Base-by-base conservation (phyloP, 2,329 filamentous ascomycete species). In the Curvularia spicifera region DNA sequence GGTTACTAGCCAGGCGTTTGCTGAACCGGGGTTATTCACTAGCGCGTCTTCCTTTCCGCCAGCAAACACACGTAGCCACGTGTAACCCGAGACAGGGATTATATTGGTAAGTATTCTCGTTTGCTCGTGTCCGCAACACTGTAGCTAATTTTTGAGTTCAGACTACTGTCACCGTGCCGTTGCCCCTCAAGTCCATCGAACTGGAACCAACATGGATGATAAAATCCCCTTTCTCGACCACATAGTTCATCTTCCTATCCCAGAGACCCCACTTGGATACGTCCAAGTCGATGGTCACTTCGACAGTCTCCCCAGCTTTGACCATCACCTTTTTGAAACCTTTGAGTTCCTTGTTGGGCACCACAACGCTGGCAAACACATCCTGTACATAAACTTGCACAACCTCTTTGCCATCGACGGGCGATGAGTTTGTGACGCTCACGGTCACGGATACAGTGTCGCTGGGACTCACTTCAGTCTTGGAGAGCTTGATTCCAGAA, bases 221-320 rank as follows among this genome's bases (percentile, higher is more conserved):
- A 71, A 91, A 92, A 40, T 87, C 83, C 1, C 89, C 89, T 3
- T 84, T 84, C 80, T 92, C 90, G 37, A 92, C 89, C 24, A 90
- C 87, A 73, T 91, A 91, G 72, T 88, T 78, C 87, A 91, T 89
- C 33, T 76, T 79, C 12, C 76, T 66, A 71, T 86, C 78, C 85
- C 85, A 88, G 7, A 87, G 67, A 0, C 85, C 85, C 62, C 85
- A 73, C 47, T 84, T 79, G 20, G 71, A 66, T 3, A 87, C 79
- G 29, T 81, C 69, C 20, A 87, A 67, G 18, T 83, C 79, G 26
- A 89, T 78, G 33, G 77, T 69, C 0, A 85, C 81, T 35, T 77
- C 83, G 60, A 83, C 78, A 0, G 84, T 89, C 71, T 85, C 80
- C 0, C 87, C 87, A 2, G 87, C 84, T 53, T 82, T 81, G 56